These are phyloP conservation scores for Fusarium stilboides DNA, from an alignment of 2,329 filamentous ascomycete species.

Conservation along the genomic window DNA sequence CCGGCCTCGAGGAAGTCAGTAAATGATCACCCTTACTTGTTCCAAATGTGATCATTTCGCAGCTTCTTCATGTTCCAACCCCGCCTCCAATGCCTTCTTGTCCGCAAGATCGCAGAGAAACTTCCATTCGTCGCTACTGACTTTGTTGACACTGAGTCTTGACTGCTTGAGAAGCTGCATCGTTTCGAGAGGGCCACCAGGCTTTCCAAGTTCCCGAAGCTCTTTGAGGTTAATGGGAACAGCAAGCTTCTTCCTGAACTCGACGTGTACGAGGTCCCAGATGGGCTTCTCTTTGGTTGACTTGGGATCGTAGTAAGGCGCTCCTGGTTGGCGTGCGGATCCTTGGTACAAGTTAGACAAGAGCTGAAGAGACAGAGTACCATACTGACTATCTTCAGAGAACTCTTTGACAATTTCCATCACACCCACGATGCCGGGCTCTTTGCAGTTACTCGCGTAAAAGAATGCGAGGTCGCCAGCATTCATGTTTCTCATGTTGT, in stretches of 20 bases:
- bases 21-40: too few species aligned
- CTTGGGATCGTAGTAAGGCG: constrained; percentile 86
- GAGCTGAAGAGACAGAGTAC: fast-evolving
- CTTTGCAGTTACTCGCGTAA: constrained; percentile 95
- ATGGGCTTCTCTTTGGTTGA: constrained; percentile 69
- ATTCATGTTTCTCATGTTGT: constrained; percentile 93
- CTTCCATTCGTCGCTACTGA: constrained; percentile 75
- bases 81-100: constrained; percentile 58
- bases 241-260: constrained; percentile 86
- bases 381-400: constrained; percentile 78
- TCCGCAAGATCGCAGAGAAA: constrained; percentile 70
- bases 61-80: constrained; percentile 52
- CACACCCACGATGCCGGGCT: constrained; percentile 86
- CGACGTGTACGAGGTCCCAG: constrained; percentile 92
- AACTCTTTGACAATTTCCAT: constrained; percentile 93
- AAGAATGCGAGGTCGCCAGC: constrained; percentile 95
- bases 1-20: too few species aligned
- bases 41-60: not conserved
- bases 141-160: constrained; percentile 85
- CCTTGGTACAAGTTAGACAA: constrained; percentile 34
- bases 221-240: constrained; percentile 79
- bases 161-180: constrained; percentile 89
- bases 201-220: constrained; percentile 74
- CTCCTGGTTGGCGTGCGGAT: constrained; percentile 53
- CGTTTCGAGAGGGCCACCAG: constrained; percentile 72